Evolutionary conservation across 768 basidiomycete genomes (phyloP), one percentile per base, ranked within the genome.

Genomic region (Boletus eberwhitei): DNA sequence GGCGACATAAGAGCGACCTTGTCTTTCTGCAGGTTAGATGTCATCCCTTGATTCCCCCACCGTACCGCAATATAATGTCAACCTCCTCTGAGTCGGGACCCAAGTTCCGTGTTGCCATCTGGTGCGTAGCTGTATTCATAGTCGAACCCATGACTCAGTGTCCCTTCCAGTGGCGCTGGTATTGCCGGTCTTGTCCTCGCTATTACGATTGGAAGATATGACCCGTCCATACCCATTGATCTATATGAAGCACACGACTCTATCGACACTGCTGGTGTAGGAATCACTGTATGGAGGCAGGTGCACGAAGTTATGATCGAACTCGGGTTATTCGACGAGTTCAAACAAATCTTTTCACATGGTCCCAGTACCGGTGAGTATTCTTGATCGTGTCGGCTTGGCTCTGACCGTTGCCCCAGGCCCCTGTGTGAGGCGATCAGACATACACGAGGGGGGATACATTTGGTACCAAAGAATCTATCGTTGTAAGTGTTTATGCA

Each of bases 171-270:
- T 56, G 75, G 70, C 35, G 76, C 70, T 16, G 77, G 76, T 1
- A 74, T 79, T 39, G 75, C 71, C 19, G 78, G 78, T 12, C 66
- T 80, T 12, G 68, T 73, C 0, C 71, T 81, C n/a, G 75, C 78
- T 0, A 66, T 68, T 17, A 65, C 72, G 4, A 66, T 77, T 24
- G 70, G 64, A 24, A 63, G 62, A 42, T 70, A 70, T 44, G 59
- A 73, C 59, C 51, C 54, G 16, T 59, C 57, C 4, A 59, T 78
- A 11, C 64, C 72, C 50, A 70, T 77, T 8, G 67, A 76, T 53
- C 50, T 81, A 2, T 82, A 80, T 57, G 81, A 83, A 65, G 71
- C 77, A 4, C 74, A 72, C 13, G 53, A 69, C 3, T 72, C 73
- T 19, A 65, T 78, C 38, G 70, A 70, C 2, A 69, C 72, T 17